phyloP scores from a whole-genome alignment of 768 basidiomycete genomes.

The Psilocybe tampanensis region DNA sequence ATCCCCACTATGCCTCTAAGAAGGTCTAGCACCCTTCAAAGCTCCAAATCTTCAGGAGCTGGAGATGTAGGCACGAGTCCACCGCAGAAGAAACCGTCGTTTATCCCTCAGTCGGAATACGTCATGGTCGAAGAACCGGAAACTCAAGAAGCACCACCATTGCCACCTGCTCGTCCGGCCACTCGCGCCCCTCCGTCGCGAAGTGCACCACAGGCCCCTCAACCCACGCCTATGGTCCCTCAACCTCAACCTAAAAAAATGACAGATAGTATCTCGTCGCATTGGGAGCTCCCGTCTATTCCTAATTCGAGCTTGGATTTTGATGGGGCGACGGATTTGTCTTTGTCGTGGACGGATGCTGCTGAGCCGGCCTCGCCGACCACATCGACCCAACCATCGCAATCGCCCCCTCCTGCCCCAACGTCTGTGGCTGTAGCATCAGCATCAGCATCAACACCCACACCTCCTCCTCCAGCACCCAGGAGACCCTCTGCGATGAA shows the following conservation, averaged over 20 bases:
- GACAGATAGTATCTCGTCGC: conserved; percentile 44
- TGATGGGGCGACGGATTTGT: conserved; percentile 46
- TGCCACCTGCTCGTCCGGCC: conserved; percentile 48
- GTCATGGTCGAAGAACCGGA: conserved; percentile 64
- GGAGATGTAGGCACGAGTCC: conserved; percentile 16
- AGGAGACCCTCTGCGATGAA: conserved; percentile 25
- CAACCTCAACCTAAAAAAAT: conserved; percentile 28
- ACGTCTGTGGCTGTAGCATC: conserved; percentile 17
- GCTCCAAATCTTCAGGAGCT: conserved; percentile 38
- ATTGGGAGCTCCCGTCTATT: conserved; percentile 71
- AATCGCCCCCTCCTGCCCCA: conserved; percentile 12
- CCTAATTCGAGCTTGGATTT: conserved; percentile 58
- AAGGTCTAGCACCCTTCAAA: conserved; percentile 37
- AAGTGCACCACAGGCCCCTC: conserved; percentile 31
- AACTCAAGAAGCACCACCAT: conserved; percentile 39
- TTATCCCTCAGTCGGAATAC: conserved; percentile 48
- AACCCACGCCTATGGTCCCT: conserved; percentile 21
- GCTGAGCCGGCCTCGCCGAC: conserved; percentile 25
- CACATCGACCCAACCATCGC: conserved; percentile 20
- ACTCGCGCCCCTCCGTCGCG: conserved; percentile 43
- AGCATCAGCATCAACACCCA: conserved; percentile 19
- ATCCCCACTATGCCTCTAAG: conserved; percentile 42
- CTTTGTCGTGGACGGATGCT: conserved; percentile 68
- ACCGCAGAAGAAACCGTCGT: conserved; percentile 25
- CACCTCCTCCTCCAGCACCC: conserved; percentile 12